Conservation (phyloP, 2,329 filamentous ascomycete species). For the Pyrenochaeta sp. region DNA sequence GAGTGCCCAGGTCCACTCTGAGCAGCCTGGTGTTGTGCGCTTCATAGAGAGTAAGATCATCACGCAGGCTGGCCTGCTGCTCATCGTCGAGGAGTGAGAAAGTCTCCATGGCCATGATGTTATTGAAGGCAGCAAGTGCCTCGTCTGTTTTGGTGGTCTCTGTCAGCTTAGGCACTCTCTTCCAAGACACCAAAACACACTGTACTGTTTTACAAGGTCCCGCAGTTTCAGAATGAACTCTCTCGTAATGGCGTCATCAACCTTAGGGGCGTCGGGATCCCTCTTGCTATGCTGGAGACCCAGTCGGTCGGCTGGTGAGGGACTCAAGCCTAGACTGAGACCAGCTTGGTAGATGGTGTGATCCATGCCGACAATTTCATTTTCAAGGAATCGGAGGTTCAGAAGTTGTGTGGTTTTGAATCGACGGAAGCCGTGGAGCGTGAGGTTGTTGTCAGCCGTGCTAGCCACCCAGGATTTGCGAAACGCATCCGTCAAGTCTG, state of each 20-base stretch:
- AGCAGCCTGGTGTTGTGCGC: slow-evolving; percentile 47
- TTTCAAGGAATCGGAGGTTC: slow-evolving; percentile 46
- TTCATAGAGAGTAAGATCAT: slow-evolving; percentile 40
- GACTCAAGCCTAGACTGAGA: slow-evolving; percentile 30
- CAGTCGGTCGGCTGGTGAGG: slow-evolving; percentile 32
- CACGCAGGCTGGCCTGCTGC: slow-evolving; percentile 23
- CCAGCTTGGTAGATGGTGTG: slow-evolving; percentile 46
- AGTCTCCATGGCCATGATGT: slow-evolving; percentile 36
- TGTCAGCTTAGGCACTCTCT: neutral
- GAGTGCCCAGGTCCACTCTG: slow-evolving; percentile 40
- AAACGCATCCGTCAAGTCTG: slow-evolving; percentile 2
- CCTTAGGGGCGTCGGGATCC: slow-evolving; percentile 18
- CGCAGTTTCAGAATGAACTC: slow-evolving; percentile 27
- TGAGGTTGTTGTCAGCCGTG: slow-evolving; percentile 31
- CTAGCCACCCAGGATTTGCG: slow-evolving; percentile 18
- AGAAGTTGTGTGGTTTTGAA: slow-evolving; percentile 43
- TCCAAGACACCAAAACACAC: slow-evolving; percentile 9
- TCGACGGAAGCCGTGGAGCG: slow-evolving; percentile 32
- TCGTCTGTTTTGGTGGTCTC: slow-evolving; percentile 19
- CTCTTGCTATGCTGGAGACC: slow-evolving; percentile 35
- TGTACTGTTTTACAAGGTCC: slow-evolving; percentile 26
- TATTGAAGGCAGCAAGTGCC: slow-evolving; percentile 30
- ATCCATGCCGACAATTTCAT: slow-evolving; percentile 44
- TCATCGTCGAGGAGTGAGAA: slow-evolving; percentile 33
- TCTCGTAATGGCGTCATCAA: slow-evolving; percentile 19